A percentile compares a stretch with the other conserved stretches of the same genome.
These are phyloP conservation scores for Stagonosporopsis vannaccii DNA, from an alignment of 2,329 filamentous ascomycete species.

Conservation along the genomic window DNA sequence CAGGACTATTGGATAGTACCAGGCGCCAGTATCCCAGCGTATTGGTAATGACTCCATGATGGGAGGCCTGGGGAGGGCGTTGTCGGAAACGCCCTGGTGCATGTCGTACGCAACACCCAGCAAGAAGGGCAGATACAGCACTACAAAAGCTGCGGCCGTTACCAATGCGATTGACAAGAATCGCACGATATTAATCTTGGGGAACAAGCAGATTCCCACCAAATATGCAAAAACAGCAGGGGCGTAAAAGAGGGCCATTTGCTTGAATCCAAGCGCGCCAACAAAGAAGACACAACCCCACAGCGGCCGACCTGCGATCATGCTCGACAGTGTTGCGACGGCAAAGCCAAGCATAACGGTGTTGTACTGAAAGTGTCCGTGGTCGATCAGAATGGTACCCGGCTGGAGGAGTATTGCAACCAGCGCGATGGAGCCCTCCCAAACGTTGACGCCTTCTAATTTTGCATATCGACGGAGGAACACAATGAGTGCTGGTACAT, in stretches of 20 bases:
- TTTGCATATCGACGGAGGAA: constrained; percentile 84
- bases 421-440: constrained; percentile 84
- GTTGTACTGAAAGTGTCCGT: constrained; percentile 98
- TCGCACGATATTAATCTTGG: constrained; percentile 70
- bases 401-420: constrained; percentile 93
- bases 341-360: constrained; percentile 97
- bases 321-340: constrained; percentile 84
- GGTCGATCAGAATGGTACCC: constrained; percentile 87
- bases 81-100: constrained; percentile 67
- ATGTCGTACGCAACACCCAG: constrained; percentile 74
- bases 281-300: constrained; percentile 97
- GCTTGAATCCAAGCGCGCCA: constrained; percentile 92
- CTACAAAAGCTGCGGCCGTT: constrained; percentile 75
- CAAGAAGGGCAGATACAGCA: constrained; percentile 78
- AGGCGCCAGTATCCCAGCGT: constrained; percentile 66
- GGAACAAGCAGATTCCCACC: constrained; percentile 83
- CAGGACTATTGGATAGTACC: constrained; percentile 77
- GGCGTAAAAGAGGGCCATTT: constrained; percentile 98
- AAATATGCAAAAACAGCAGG: constrained; percentile 92
- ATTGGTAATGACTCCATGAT: constrained; percentile 69
- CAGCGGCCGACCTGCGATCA: constrained; percentile 81
- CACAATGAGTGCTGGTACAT: constrained; percentile 83
- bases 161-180: constrained; percentile 77
- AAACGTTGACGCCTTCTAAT: constrained; percentile 77
- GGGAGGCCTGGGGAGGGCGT: constrained; percentile 65